Percentiles rank a stretch among this genome's conserved stretches.
These are phyloP conservation scores for Beauveria scarabaeidicola DNA, from an alignment of 2,329 filamentous ascomycete genomes.

Conservation along the genomic window DNA sequence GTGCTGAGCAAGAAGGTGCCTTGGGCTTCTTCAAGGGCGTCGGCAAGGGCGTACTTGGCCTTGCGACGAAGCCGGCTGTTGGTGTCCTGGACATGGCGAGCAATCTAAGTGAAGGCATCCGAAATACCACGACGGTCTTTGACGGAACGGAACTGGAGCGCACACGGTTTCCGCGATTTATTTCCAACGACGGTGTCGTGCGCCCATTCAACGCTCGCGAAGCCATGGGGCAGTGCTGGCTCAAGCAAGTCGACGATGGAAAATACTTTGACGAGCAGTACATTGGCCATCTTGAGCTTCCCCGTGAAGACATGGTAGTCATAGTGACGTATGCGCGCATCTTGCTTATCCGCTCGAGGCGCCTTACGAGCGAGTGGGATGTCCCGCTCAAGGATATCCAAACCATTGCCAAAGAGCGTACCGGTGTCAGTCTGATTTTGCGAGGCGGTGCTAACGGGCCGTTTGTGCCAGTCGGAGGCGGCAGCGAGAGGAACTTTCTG, in stretches of 20 bases:
- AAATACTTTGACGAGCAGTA: constrained; percentile 98
- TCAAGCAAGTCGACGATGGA: constrained; percentile 95
- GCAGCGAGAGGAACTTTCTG: constrained; percentile 57
- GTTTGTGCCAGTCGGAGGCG: constrained; percentile 89
- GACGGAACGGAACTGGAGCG: constrained; percentile 91
- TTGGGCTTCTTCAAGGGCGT: constrained; percentile 96
- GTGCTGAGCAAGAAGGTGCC: constrained; percentile 89
- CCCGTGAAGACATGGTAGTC: constrained; percentile 77
- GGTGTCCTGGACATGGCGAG: constrained; percentile 95
- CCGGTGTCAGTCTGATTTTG: constrained; percentile 79
- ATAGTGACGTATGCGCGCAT: constrained; percentile 86
- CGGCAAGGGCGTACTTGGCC: constrained; percentile 83
- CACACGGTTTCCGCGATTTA: constrained; percentile 86
- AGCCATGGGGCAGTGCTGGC: constrained; percentile 94
- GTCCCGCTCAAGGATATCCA: constrained; percentile 92
- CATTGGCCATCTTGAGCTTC: constrained; percentile 90
- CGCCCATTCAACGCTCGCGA: constrained; percentile 91
- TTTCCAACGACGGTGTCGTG: constrained; percentile 86
- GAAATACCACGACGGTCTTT: constrained; percentile 97
- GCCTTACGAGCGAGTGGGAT: constrained; percentile 88
- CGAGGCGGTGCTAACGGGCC: constrained; percentile 89
- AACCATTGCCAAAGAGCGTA: constrained; percentile 94
- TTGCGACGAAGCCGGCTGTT: constrained; percentile 96
- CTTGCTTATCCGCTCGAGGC: constrained; percentile 80
- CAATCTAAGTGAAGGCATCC: constrained; percentile 93